These are phyloP conservation scores for Cordyceps farinosa DNA, from an alignment of 2,329 filamentous ascomycete species.

Conservation along the genomic window DNA sequence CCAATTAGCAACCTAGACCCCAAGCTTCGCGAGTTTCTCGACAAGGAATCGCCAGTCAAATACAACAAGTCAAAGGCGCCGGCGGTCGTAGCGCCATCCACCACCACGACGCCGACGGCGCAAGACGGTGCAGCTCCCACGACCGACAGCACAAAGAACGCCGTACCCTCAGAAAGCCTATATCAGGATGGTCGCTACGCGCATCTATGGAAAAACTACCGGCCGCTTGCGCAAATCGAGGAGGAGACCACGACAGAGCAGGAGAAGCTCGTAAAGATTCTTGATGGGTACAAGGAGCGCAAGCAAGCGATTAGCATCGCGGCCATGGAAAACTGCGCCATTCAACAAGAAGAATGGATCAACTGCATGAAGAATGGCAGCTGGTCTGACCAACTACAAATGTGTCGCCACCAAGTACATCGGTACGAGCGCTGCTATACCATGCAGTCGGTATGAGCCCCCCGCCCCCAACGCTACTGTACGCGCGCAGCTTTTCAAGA, in stretches of 20 bases:
- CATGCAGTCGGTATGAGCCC: conserved; percentile 68
- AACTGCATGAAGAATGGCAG: conserved; percentile 75
- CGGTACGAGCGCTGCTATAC: conserved; percentile 83
- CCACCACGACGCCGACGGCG: conserved; percentile 19
- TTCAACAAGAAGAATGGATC: conserved; percentile 79
- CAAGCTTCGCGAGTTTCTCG: conserved; percentile 76
- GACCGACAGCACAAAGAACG: conserved; percentile 9
- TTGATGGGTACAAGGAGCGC: conserved; percentile 80
- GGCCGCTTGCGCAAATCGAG: conserved; percentile 66
- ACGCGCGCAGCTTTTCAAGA: background rate
- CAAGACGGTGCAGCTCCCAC: conserved; percentile 23
- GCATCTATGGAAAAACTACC: conserved; percentile 90
- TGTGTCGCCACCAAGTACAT: conserved; percentile 76
- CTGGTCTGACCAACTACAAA: conserved; percentile 64
- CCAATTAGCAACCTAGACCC: conserved; percentile 76
- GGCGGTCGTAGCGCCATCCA: background rate
- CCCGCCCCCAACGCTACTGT: background rate
- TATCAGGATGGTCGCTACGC: conserved; percentile 65
- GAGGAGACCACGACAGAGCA: conserved; percentile 67
- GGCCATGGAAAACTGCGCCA: conserved; percentile 87
- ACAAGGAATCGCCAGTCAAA: conserved; percentile 75
- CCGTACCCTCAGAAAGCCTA: conserved; percentile 48
- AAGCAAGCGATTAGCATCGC: conserved; percentile 73
- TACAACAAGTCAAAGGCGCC: conserved; percentile 40
- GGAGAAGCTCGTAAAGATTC: conserved; percentile 74